Percentiles rank a stretch among this genome's conserved stretches.
phyloP scores from a whole-genome alignment of 2,329 filamentous ascomycete species.

The Fulvia fulva region DNA sequence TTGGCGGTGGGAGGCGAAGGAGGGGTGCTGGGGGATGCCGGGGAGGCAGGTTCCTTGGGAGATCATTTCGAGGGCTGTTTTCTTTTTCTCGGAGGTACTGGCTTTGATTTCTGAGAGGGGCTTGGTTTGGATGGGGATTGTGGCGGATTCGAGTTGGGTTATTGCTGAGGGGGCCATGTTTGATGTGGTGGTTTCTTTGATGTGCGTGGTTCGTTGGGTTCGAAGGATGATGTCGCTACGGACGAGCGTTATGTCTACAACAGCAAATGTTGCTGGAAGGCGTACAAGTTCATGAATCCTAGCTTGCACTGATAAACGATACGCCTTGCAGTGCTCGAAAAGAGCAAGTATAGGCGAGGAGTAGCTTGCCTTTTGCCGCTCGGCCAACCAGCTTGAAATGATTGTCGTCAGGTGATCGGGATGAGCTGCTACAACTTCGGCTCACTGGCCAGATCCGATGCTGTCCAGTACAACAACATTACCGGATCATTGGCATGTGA shows the following conservation, averaged over 20 bases:
- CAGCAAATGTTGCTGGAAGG: background rate
- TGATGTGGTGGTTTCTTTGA: background rate
- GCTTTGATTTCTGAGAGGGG: conserved; percentile 6
- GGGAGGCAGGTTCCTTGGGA: conserved; percentile 46
- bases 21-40: conserved; percentile 55
- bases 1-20: conserved; percentile 54
- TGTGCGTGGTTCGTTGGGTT: no score
- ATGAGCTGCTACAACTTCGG: background rate
- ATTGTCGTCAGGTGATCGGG: background rate
- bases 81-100: conserved; percentile 22
- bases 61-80: conserved; percentile 37
- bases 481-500: background rate
- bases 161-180: conserved; percentile 32
- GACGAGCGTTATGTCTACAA: background rate
- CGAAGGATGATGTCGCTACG: background rate
- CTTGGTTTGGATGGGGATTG: conserved; percentile 17
- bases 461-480: background rate
- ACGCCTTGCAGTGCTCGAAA: background rate
- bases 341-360: background rate
- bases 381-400: background rate
- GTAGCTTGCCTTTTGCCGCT: background rate
- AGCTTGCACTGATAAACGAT: background rate
- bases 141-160: conserved; percentile 13
- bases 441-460: background rate
- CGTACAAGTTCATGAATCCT: background rate